Evolutionary conservation across 139 green algal genomes (phyloP), one percentile per base, ranked within the genome.

Genomic region (Chlorella sp.): DNA sequence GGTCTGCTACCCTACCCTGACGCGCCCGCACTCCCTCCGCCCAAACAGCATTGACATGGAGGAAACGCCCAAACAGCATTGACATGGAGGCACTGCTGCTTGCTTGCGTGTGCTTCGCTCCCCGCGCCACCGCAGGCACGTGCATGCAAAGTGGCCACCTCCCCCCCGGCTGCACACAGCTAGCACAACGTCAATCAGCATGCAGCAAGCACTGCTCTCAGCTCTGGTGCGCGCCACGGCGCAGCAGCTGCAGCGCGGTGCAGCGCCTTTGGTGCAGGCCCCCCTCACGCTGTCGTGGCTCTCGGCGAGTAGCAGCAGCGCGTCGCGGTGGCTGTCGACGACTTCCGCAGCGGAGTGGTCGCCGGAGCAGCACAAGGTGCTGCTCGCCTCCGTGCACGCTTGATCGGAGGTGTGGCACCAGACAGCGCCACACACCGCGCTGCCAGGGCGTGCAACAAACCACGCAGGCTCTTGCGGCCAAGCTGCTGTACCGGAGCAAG

Each of bases 401-500:
- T n/a, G n/a, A n/a, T n/a, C n/a, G n/a, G n/a, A n/a, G n/a, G n/a
- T n/a, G n/a, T n/a, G n/a, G n/a, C n/a, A n/a, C n/a, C n/a, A n/a
- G n/a, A n/a, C n/a, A n/a, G n/a, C n/a, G n/a, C n/a, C n/a, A n/a
- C n/a, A n/a, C n/a, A n/a, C n/a, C n/a, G n/a, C n/a, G n/a, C n/a
- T n/a, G n/a, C n/a, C n/a, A n/a, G n/a, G n/a, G n/a, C n/a, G n/a
- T n/a, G n/a, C n/a, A n/a, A 55, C 42, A 55, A 10, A 10, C 17
- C 10, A 17, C 42, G 10, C 42, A 55, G 10, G 42, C 42, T 55
- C 42, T 55, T 24, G 42, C 42, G 10, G 42, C 42, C 76, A 84
- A 86, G 69, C 78, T 94, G 31, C 65, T 95, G 32, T 96, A 96
- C 62, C 80, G 90, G 5, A 85, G 72, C 74, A 90, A 88, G 64